phyloP scores from a whole-genome alignment of 1,284 basidiomycete genomes.

The Fomitopsis pinicola region DNA sequence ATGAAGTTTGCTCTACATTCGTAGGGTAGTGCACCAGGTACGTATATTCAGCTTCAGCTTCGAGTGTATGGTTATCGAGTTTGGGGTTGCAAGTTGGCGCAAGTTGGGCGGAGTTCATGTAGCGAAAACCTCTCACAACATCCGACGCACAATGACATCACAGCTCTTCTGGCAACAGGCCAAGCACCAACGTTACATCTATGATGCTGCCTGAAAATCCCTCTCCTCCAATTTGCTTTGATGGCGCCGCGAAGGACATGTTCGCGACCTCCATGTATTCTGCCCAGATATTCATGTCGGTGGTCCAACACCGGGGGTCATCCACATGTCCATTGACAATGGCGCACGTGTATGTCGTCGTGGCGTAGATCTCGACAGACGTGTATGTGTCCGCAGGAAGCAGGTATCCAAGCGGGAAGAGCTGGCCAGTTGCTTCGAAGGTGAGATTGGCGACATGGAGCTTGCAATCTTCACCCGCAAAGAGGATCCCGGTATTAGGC shows the following conservation, averaged over 20 bases:
- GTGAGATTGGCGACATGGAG: slow-evolving; percentile 35
- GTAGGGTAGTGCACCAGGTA: too few species aligned
- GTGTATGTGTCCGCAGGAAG: slow-evolving; percentile 28
- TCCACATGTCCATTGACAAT: slow-evolving; percentile 23
- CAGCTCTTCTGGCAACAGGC: neutral
- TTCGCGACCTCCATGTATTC: slow-evolving; percentile 35
- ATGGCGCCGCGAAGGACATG: slow-evolving; percentile 44
- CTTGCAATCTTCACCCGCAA: slow-evolving; percentile 34
- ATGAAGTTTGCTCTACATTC: too few species aligned
- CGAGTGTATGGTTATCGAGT: too few species aligned
- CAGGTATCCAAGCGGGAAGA: slow-evolving; percentile 31
- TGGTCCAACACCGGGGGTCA: slow-evolving; percentile 30
- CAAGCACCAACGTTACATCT: neutral
- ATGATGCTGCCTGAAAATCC: slow-evolving; percentile 13
- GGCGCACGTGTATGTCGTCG: slow-evolving; percentile 33
- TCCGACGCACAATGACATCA: too few species aligned
- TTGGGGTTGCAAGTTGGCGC: too few species aligned
- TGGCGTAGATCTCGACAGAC: slow-evolving; percentile 33
- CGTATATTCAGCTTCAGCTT: too few species aligned
- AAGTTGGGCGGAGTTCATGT: too few species aligned
- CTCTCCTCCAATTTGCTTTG: slow-evolving; percentile 29
- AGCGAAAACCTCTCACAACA: too few species aligned
- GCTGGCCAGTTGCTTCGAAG: slow-evolving; percentile 34
- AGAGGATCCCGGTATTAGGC: slow-evolving; percentile 25
- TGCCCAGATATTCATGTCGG: slow-evolving; percentile 36